Conservation (phyloP, 2,329 filamentous ascomycete genomes). For the Malbranchea cinnamomea region DNA sequence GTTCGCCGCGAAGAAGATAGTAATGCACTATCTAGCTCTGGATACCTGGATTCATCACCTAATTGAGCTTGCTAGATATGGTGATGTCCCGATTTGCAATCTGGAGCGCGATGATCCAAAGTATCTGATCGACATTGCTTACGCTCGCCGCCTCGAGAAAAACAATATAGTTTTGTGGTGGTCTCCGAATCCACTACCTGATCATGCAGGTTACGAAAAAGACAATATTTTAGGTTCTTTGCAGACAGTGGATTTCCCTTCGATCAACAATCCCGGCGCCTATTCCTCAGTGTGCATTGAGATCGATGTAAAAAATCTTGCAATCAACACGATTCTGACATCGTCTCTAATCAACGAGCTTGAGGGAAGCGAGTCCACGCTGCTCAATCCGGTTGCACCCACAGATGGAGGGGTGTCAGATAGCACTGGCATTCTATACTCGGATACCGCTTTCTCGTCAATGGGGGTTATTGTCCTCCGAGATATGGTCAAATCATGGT, state of each 20-base stretch:
- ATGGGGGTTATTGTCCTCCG: constrained; percentile 79
- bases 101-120: constrained; percentile 85
- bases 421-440: constrained; percentile 56
- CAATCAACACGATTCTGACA: constrained; percentile 94
- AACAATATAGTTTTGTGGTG: constrained; percentile 96
- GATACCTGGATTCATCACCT: constrained; percentile 85
- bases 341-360: constrained; percentile 94
- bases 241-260: constrained; percentile 81
- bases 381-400: constrained; percentile 62
- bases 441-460: constrained; percentile 84
- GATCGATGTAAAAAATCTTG: constrained; percentile 79
- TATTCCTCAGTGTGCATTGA: constrained; percentile 96
- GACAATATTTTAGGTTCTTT: constrained; percentile 75
- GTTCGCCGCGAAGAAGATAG: constrained; percentile 70
- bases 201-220: constrained; percentile 90
- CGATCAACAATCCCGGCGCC: constrained; percentile 81
- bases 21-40: constrained; percentile 84
- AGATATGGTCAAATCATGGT: constrained; percentile 99
- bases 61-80: constrained; percentile 74
- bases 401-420: constrained; percentile 41
- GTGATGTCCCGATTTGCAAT: constrained; percentile 89
- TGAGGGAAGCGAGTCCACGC: constrained; percentile 73
- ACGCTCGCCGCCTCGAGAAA: constrained; percentile 74
- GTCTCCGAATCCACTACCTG: constrained; percentile 72
- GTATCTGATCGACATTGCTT: constrained; percentile 91